Base-by-base conservation (phyloP, 106 monocot species). In the Xerophyta viscosa region DNA sequence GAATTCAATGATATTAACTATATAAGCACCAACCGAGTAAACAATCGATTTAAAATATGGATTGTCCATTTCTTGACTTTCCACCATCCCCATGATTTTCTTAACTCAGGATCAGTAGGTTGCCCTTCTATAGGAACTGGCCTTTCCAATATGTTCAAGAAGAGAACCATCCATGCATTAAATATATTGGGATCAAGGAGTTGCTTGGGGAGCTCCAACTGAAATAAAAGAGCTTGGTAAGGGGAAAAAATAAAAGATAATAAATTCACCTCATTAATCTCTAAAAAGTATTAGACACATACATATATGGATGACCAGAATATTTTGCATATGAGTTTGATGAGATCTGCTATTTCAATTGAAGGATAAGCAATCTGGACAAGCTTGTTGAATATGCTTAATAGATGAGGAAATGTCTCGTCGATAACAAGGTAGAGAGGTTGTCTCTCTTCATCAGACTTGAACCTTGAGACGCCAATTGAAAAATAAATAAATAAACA, bases 281-380 rank as follows among this genome's bases (percentile, higher is more conserved):
- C 46, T 1, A 23, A 17, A 29, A 8, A 33, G 20, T 20, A 2
- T 6, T 30, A 21, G 54, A 15, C 24, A 78, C 88, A 27, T 79
- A 98, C 98, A 77, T 98, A 98, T 66, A 90, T 90, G 14, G 85
- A 90, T 36, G 98, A 98, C 98, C 98, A 98, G 61, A 98, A 98
- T 75, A 98, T 98, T 71, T 98, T 98, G 82, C 90, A 98, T 57
- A 90, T 83, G 14, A 98, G 77, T 69, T 90, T 98, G 72, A 98
- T 90, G 14, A 90, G 45, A 54, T 86, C 98, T 65, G 90, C 82
- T 24, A 72, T 66, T 86, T 98, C 90, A 49, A 75, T 64, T 9
- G 89, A 56, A 54, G 98, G 90, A 37, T 80, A 79, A 37, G 37
- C 62, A 64, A 90, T 76, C 58, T 79, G 85, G 56, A 90, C 69